These are phyloP conservation scores for Backusella parvicylindrica DNA, from an alignment of 192 early-diverging fungal genomes.

Conservation along the genomic window DNA sequence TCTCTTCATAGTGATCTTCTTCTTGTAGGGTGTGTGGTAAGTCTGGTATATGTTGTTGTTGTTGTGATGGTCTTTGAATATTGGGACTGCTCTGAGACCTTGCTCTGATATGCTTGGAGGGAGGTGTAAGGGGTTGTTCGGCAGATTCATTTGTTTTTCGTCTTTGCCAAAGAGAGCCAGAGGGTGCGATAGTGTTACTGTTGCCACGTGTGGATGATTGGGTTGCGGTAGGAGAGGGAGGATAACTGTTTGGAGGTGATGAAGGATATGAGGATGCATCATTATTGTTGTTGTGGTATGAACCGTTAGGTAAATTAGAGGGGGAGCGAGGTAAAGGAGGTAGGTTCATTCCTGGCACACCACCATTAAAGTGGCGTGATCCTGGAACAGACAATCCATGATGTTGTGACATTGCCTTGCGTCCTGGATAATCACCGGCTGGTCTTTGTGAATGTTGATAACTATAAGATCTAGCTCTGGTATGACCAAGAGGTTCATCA, in stretches of 20 bases:
- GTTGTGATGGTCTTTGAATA: slow-evolving; percentile 32
- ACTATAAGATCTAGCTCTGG: not conserved
- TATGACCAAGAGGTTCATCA: slow-evolving; percentile 18
- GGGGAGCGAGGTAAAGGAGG: slow-evolving; percentile 30
- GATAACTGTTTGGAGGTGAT: slow-evolving; percentile 40
- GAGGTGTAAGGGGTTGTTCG: not conserved
- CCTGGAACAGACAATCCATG: not conserved
- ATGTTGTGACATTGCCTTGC: not conserved
- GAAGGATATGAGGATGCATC: slow-evolving; percentile 44
- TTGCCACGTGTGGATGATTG: not conserved
- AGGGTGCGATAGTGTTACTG: not conserved
- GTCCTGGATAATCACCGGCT: not conserved
- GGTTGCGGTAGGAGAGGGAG: not conserved
- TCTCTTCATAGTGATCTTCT: not conserved
- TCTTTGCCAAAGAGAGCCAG: not conserved
- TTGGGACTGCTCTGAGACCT: slow-evolving; percentile 59
- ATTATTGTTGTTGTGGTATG: not conserved
- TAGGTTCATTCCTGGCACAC: not conserved
- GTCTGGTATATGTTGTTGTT: not conserved
- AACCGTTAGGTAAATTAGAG: not conserved
- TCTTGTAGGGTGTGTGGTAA: not conserved
- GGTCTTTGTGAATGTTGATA: slow-evolving; percentile 6
- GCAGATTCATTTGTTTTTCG: not conserved
- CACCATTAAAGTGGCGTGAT: not conserved
- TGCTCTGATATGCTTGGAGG: slow-evolving; percentile 35